Base-by-base conservation (phyloP, 169 alveolate genomes). In the Eimeria sp. region DNA sequence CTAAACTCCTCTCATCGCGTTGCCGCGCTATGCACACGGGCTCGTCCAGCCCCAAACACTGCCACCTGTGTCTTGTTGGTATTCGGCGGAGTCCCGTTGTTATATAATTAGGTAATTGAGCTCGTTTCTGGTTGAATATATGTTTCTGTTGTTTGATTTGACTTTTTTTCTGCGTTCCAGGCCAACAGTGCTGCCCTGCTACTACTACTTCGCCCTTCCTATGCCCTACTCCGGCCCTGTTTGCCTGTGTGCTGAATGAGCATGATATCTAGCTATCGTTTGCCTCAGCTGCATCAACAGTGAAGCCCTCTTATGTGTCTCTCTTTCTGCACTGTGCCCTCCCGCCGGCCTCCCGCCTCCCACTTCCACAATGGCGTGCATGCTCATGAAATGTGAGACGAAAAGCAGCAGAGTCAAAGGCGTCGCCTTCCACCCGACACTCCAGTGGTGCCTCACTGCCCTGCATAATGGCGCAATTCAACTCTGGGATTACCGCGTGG, bases 381-480 rank as follows among this genome's bases (percentile, higher is more conserved):
- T 99, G 99, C 96, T 98, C 91, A 98, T 97, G 91, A 99, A 99
- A 97, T 99, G 99, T 97, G 99, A 99, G 95, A 98, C 99, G 43
- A 98, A 98, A 96, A 98, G 99, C 91, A 98, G 98, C 96, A 98
- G 99, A 95, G 99, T 99, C 74, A 99, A 99, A 97, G 99, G 99
- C 85, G 95, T 99, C 52, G 97, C 99, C 82, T 99, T 99, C 97
- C 99, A 99, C 98, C 99, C 99, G 62, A 98, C 98, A 74, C 97
- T 99, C 96, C 99, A 99, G 33, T 99, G 99, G 99, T 94, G 99
- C 89, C 97, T 99, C 66, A 98, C 99, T 60, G 98, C 99, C 23
- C 98, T 99, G 49, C 99, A 99, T 98, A 98, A 98, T 89, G 99
- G 99, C 80, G 98, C 98, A 56, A 99, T 99, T 66, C 98, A 99